Evolutionary conservation across 2,329 filamentous ascomycete species (phyloP).

Genomic region (Hypoxylon sp.): DNA sequence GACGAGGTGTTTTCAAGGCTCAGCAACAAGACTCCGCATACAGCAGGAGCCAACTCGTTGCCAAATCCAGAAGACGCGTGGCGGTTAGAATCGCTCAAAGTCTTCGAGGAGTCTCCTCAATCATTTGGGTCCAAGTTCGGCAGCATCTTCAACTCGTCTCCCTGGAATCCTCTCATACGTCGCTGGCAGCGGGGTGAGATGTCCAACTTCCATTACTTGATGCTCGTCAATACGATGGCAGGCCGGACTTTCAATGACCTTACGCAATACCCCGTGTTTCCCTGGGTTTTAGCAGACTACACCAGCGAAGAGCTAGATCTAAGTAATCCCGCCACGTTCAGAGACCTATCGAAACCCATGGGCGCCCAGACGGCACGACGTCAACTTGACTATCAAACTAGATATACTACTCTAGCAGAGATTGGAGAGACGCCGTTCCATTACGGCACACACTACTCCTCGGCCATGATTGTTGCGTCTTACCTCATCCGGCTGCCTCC

Average conservation of each 20-base stretch:
- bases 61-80: constrained; percentile 87
- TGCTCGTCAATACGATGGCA: constrained; percentile 98
- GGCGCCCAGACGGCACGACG: constrained; percentile 83
- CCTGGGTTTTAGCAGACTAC: constrained; percentile 96
- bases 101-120: constrained; percentile 65
- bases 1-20: constrained; percentile 85
- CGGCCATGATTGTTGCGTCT: constrained; percentile 97
- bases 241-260: constrained; percentile 97
- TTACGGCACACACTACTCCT: constrained; percentile 98
- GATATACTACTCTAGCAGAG: constrained; percentile 87
- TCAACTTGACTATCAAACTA: constrained; percentile 80
- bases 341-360: constrained; percentile 95
- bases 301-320: constrained; percentile 92
- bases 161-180: constrained; percentile 84
- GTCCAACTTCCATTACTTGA: constrained; percentile 98
- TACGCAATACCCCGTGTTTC: constrained; percentile 97
- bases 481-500: constrained; percentile 95
- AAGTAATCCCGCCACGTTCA: constrained; percentile 81
- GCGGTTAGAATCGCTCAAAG: constrained; percentile 85
- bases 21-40: constrained; percentile 79
- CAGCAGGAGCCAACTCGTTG: constrained; percentile 71
- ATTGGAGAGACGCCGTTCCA: constrained; percentile 95
- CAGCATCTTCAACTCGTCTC: constrained; percentile 85
- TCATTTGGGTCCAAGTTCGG: constrained; percentile 87
- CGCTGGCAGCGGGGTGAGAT: constrained; percentile 94